Evolutionary conservation across 202 grass and related monocot genomes (phyloP), one percentile per base, ranked within the genome.

Genomic region (Alloteropsis angusta): DNA sequence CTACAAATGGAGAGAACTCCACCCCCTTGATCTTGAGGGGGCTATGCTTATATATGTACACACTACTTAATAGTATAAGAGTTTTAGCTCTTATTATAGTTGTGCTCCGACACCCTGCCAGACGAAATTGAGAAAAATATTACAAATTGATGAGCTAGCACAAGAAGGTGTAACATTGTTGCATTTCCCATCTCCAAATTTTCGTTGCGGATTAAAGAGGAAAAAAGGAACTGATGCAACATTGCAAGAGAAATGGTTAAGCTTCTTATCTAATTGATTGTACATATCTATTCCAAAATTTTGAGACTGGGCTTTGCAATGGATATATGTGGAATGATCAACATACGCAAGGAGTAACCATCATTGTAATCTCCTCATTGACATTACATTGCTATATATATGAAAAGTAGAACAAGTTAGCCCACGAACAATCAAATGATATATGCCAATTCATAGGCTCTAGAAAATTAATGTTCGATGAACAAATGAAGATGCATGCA

Each of bases 1-100:
- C 83, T 62, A 1, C 4, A 46, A 61, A 71, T 30, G 66, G 65
- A 39, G 57, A 82, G 72, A 71, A 82, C 73, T 85, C 79, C 85
- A 87, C 79, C 79, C 78, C 6, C 84, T 28, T 60, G 2, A 65
- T 2, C 23, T 12, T 55, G 35, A 55, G 3, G 23, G 30, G n/a
- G 23, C 0, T n/a, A 48, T 68, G 34, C 54, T 38, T 25, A 52
- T 25, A 66, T 5, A 58, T 6, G n/a, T n/a, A n/a, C n/a, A 41
- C 28, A 13, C 19, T n/a, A 26, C 11, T 25, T 22, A 13, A 53
- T 25, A 16, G 35, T 9, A n/a, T 67, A 78, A 41, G 19, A 65
- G 14, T 41, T 16, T 49, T 63, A 49, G 32, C 56, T 63, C 19
- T 18, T 54, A 30, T 18, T 54, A 30, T 30, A 65, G 3, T 32